Evolutionary conservation across 2,329 filamentous ascomycete species (phyloP).

Genomic region (Xylariales sp.): DNA sequence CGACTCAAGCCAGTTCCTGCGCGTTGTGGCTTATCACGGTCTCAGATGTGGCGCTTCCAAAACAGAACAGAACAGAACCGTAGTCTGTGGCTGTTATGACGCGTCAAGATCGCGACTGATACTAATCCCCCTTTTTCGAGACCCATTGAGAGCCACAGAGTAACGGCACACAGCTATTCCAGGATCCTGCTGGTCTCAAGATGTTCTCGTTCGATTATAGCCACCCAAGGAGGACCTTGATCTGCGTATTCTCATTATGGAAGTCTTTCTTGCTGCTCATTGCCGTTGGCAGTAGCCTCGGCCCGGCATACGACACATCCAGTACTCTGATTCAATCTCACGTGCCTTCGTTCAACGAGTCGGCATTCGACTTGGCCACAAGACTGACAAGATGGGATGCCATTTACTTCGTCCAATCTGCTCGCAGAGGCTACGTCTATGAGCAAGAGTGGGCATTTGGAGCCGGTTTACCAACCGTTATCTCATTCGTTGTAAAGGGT

Average conservation of each 20-base stretch:
- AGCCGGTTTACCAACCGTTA: conserved; percentile 37
- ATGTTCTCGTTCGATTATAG: too few species aligned
- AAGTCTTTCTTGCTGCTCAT: conserved; percentile 63
- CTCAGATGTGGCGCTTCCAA: too few species aligned
- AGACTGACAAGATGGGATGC: conserved; percentile 76
- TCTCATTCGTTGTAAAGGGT: conserved; percentile 33
- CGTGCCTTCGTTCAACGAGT: conserved; percentile 26
- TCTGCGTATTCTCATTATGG: conserved; percentile 54
- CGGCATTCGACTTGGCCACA: conserved; percentile 36
- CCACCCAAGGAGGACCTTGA: conserved; percentile 21
- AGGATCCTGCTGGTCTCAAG: too few species aligned
- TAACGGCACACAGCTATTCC: too few species aligned
- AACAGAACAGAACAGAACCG: too few species aligned
- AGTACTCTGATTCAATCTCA: conserved; percentile 49
- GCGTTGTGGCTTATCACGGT: too few species aligned
- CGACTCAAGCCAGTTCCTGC: too few species aligned
- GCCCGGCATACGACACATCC: conserved; percentile 75
- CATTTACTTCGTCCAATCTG: conserved; percentile 65
- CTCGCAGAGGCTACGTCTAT: conserved; percentile 61
- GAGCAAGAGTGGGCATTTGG: conserved; percentile 89
- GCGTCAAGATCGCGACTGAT: too few species aligned
- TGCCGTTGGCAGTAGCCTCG: conserved; percentile 46
- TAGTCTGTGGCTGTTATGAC: too few species aligned
- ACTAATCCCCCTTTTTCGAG: too few species aligned
- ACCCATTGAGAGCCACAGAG: too few species aligned